Conservation (phyloP, 306 rosid genomes). For the Acacia melanoxylon region DNA sequence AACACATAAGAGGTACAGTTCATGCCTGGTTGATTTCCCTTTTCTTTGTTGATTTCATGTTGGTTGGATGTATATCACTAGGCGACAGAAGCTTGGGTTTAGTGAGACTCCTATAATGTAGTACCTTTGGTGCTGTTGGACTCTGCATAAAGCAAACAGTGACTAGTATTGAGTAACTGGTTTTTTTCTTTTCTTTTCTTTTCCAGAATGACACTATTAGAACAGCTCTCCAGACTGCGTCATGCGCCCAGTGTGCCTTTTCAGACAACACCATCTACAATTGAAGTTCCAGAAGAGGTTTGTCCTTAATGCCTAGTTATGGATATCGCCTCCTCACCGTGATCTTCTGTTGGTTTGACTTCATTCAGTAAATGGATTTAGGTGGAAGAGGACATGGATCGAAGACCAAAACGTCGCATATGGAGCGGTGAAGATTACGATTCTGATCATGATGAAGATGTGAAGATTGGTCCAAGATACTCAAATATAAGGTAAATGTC, state of each 20-base stretch:
- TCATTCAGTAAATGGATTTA: constrained; percentile 39
- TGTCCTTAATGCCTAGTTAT: constrained; percentile 10
- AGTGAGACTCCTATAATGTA: not conserved
- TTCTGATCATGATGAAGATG: constrained; percentile 72
- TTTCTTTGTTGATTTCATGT: constrained; percentile 3
- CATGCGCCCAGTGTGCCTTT: constrained; percentile 86
- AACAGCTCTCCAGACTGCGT: constrained; percentile 74
- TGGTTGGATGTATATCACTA: not conserved
- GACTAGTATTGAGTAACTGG: not conserved
- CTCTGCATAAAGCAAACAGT: constrained; percentile 15
- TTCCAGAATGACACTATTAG: constrained; percentile 56
- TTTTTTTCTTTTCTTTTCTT: not conserved
- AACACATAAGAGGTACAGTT: not conserved
- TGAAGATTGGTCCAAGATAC: constrained; percentile 29
- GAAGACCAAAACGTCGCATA: constrained; percentile 72
- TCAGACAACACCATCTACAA: constrained; percentile 61
- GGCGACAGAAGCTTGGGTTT: constrained; percentile 17
- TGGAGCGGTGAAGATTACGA: constrained; percentile 85
- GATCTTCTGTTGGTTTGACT: constrained; percentile 30
- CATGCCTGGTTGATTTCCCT: not conserved
- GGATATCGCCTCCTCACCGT: not conserved
- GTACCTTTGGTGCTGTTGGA: not conserved
- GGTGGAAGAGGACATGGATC: constrained; percentile 75
- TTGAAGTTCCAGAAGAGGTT: constrained; percentile 79
- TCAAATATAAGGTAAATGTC: constrained; percentile 44